Evolutionary conservation across 1,284 basidiomycete species (phyloP).

Genomic region (Ganoderma lingzhi): DNA sequence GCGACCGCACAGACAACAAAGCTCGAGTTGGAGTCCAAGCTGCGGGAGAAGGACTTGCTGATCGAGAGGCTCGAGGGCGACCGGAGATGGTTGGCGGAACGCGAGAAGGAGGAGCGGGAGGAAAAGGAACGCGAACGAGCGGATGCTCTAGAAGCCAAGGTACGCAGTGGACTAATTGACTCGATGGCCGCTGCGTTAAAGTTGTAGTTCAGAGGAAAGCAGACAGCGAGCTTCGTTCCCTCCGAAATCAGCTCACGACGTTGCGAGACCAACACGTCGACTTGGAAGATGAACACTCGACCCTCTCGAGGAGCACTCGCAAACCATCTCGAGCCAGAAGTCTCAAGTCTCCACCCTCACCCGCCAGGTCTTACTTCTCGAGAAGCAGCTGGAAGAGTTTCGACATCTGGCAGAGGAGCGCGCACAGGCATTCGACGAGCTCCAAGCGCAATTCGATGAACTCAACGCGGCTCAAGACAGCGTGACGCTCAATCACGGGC

Average conservation of each 20-base stretch:
- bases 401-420: conserved; percentile 53
- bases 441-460: conserved; percentile 59
- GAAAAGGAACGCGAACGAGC: conserved; percentile 63
- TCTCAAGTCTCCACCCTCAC: conserved; percentile 56
- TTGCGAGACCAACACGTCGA: conserved; percentile 65
- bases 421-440: conserved; percentile 46
- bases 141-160: conserved; percentile 61
- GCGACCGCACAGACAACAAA: conserved; percentile 63
- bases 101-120: conserved; percentile 65
- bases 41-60: conserved; percentile 63
- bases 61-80: conserved; percentile 73
- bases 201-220: conserved; percentile 35
- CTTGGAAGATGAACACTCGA: conserved; percentile 58
- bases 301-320: conserved; percentile 54
- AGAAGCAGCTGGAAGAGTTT: conserved; percentile 52
- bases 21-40: conserved; percentile 66
- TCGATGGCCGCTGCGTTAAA: not conserved
- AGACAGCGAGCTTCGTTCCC: conserved; percentile 55
- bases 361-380: conserved; percentile 52
- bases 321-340: conserved; percentile 55
- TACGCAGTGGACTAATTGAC: conserved; percentile 39
- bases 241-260: conserved; percentile 53
- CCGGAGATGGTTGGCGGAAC: conserved; percentile 64
- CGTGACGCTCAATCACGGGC: conserved; percentile 39
- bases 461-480: conserved; percentile 41